Evolutionary conservation across 1,139 yeast genomes (phyloP).

Genomic region (Sporopachydermia cereana): DNA sequence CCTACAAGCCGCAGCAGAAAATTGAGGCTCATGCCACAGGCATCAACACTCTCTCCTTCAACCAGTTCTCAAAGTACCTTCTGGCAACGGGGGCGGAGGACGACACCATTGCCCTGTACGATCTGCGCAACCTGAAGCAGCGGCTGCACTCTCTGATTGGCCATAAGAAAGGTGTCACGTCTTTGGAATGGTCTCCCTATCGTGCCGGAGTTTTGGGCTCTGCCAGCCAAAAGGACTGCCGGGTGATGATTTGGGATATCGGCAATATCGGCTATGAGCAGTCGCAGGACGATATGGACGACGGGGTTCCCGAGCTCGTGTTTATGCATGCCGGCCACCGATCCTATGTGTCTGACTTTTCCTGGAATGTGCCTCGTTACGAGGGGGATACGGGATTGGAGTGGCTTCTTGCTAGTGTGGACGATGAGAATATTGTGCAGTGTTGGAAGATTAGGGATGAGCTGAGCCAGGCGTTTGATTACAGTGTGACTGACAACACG

Average conservation of each 20-base stretch:
- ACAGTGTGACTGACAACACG: background rate
- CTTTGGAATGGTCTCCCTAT: slow-evolving; percentile 61
- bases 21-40: slow-evolving; percentile 26
- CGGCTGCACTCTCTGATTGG: slow-evolving; percentile 65
- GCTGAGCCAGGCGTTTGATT: slow-evolving; percentile 31
- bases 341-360: slow-evolving; percentile 59
- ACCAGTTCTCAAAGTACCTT: slow-evolving; percentile 46
- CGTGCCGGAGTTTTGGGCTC: slow-evolving; percentile 64
- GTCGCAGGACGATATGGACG: slow-evolving; percentile 58
- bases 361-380: slow-evolving; percentile 39
- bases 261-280: slow-evolving; percentile 69
- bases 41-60: slow-evolving; percentile 53
- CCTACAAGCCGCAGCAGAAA: slow-evolving; percentile 19
- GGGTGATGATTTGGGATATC: slow-evolving; percentile 67
- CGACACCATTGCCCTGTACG: slow-evolving; percentile 52
- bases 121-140: slow-evolving; percentile 36
- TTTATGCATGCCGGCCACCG: slow-evolving; percentile 89
- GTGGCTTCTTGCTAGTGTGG: slow-evolving; percentile 64
- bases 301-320: slow-evolving; percentile 69
- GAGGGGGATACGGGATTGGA: slow-evolving; percentile 23
- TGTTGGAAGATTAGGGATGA: slow-evolving; percentile 40
- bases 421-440: slow-evolving; percentile 70
- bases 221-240: slow-evolving; percentile 54
- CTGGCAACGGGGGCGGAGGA: slow-evolving; percentile 61
- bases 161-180: slow-evolving; percentile 57